Evolutionary conservation across 2,329 filamentous ascomycete species (phyloP), one percentile per base, ranked within the genome.

Genomic region (Pestalotiopsis sp.): DNA sequence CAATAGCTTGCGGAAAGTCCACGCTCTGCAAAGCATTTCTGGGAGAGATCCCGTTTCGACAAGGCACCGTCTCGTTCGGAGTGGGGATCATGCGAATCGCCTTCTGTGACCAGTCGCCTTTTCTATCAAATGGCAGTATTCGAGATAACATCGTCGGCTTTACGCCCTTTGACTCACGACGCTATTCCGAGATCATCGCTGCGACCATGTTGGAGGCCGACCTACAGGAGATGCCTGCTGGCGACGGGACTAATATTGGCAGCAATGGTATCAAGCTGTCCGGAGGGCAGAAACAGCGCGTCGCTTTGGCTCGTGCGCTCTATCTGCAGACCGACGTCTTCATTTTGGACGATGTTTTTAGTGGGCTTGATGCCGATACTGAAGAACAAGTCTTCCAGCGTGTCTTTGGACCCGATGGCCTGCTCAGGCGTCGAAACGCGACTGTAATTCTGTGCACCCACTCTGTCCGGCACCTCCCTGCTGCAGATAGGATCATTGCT

Each of bases 401-500:
- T 2, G 73, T 80, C 6, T 80, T 81, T 60, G 75, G 75, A 2
- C 58, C 39, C 2, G 66, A 70, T 36, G 78, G 79, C 13, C 62
- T 79, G 7, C 67, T 79, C 4, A 64, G 70, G 12, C 70, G 71
- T 20, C 68, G 73, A 17, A 63, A 73, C 4, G 65, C 73, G 3
- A 78, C 77, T 0, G 73, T 76, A 13, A 61, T 83, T 0, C 71
- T 83, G 17, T 83, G 80, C 71, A 84, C 81, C 0, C 80, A 84
- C 69, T 78, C 76, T 2, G 73, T 83, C 27, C 72, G 76, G 3
- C 78, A 80, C 68, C 72, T 86, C 1, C 80, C 82, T 0, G 74
- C 76, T 0, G 82, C 83, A 2, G 80, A 86, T 58, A 81, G 85
- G 39, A 82, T 88, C 5, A 81, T 88, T 45, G 83, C 81, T 0